These are phyloP conservation scores for Metrosideros polymorpha DNA, from an alignment of 441 rosid genomes.

Conservation along the genomic window DNA sequence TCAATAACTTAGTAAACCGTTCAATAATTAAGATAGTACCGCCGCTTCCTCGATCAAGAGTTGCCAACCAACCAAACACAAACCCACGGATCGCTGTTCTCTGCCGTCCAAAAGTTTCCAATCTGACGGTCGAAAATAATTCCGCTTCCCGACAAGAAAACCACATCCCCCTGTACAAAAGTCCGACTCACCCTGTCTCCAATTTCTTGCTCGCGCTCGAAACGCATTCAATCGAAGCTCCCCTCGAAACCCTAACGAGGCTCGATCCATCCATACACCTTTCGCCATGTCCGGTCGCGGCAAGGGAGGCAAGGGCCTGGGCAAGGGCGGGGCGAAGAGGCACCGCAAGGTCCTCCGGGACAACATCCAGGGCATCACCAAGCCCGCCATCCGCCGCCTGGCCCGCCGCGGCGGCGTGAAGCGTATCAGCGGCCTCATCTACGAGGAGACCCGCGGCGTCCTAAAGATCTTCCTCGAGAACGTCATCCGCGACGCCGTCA, in stretches of 20 bases:
- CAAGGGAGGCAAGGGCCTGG: conserved; percentile 17
- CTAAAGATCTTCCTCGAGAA: conserved; percentile 15
- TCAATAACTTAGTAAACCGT: too few species aligned
- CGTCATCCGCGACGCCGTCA: conserved; percentile 14
- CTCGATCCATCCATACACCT: not conserved
- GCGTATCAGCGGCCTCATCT: conserved; percentile 19
- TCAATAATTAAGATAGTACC: rapidly evolving
- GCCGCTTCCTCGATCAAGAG: rapidly evolving
- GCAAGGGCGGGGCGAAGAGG: conserved; percentile 19
- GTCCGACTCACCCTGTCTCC: not conserved
- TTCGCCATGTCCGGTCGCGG: conserved; percentile 11
- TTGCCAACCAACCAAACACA: not conserved
- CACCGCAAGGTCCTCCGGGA: conserved; percentile 15
- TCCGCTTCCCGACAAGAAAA: too few species aligned
- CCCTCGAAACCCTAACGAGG: not conserved
- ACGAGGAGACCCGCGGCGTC: conserved; percentile 17
- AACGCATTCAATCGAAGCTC: not conserved
- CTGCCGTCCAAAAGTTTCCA: not conserved
- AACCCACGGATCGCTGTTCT: not conserved
- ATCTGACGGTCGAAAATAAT: not conserved
- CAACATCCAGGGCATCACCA: conserved; percentile 18
- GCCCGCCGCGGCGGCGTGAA: conserved; percentile 17
- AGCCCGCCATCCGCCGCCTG: conserved; percentile 17
- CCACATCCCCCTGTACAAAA: not conserved
- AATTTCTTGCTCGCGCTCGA: not conserved